Evolutionary conservation across 2,329 filamentous ascomycete species (phyloP).

Genomic region (Blastomyces gilchristii): DNA sequence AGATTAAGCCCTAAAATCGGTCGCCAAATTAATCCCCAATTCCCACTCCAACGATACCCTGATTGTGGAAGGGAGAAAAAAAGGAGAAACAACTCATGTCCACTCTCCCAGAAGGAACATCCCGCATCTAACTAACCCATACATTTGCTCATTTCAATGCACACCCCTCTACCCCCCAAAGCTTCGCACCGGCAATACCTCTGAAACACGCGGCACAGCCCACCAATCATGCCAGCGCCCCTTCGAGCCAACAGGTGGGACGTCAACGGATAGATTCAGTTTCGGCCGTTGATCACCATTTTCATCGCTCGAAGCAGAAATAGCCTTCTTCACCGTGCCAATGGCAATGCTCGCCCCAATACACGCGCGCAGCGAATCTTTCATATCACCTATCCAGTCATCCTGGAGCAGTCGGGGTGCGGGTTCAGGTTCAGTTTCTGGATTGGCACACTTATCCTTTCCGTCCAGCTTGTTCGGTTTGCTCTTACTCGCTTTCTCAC

Average conservation of each 20-base stretch:
- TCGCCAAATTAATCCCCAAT: neutral
- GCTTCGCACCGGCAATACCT: conserved; percentile 10
- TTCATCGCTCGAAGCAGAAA: conserved; percentile 17
- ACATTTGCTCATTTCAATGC: too few relatives aligned
- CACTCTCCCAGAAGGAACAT: too few relatives aligned
- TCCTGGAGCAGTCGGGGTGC: conserved; percentile 33
- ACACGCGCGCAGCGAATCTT: conserved; percentile 55
- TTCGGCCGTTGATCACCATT: conserved; percentile 5
- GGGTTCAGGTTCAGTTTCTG: neutral
- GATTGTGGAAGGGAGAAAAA: too few relatives aligned
- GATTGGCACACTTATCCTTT: neutral
- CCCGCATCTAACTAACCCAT: neutral
- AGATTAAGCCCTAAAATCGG: neutral
- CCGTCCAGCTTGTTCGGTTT: neutral
- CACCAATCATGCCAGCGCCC: conserved; percentile 38
- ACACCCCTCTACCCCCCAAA: neutral
- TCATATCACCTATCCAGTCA: conserved; percentile 52
- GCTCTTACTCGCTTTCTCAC: neutral
- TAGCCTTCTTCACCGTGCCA: conserved; percentile 48
- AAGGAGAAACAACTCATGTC: too few relatives aligned
- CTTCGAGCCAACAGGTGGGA: conserved; percentile 31
- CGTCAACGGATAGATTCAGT: conserved; percentile 26
- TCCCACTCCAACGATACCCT: neutral
- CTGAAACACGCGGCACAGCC: conserved; percentile 33
- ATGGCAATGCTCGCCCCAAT: conserved; percentile 60